These are phyloP conservation scores for Bjerkandera adusta DNA, from an alignment of 1,284 basidiomycete species.

Conservation along the genomic window DNA sequence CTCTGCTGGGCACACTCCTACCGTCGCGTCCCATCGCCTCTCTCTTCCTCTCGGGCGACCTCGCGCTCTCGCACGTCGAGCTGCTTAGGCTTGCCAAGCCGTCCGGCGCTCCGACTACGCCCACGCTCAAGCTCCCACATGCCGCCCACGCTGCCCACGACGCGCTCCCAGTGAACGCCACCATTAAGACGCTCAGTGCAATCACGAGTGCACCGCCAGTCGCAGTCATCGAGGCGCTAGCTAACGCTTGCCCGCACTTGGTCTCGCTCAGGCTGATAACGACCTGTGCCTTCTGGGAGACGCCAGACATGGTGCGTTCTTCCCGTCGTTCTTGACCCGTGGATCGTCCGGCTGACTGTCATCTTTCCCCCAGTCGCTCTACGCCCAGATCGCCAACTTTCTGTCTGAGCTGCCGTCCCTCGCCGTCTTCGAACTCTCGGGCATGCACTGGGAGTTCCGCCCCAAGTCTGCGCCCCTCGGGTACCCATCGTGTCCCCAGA, in stretches of 20 bases:
- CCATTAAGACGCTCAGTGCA: constrained; percentile 32
- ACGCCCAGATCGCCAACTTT: constrained; percentile 53
- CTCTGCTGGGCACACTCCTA: constrained; percentile 50
- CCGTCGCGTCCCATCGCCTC: constrained; percentile 62
- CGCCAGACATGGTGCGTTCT: constrained; percentile 32
- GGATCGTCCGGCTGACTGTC: constrained; percentile 15
- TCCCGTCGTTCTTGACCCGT: constrained; percentile 1
- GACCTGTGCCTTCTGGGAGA: constrained; percentile 30
- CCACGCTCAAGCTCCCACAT: constrained; percentile 28
- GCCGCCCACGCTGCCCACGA: constrained; percentile 6
- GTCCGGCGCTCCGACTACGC: constrained; percentile 35
- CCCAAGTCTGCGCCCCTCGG: constrained; percentile 17
- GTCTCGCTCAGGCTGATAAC: constrained; percentile 35
- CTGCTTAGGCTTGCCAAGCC: constrained; percentile 41
- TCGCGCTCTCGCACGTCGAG: constrained; percentile 51
- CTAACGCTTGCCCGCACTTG: constrained; percentile 31
- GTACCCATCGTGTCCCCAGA: constrained; percentile 17
- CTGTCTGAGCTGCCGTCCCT: constrained; percentile 56
- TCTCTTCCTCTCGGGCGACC: constrained; percentile 58
- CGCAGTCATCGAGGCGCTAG: constrained; percentile 32
- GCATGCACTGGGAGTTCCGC: constrained; percentile 60
- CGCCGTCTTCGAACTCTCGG: constrained; percentile 65
- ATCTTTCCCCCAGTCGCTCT: constrained; percentile 48
- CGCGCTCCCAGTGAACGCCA: constrained; percentile 7
- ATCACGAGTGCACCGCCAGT: constrained; percentile 34